A percentile compares a stretch with the other conserved stretches of the same genome.
Evolutionary conservation across 306 rosid species (phyloP).

Genomic region (Inga oerstediana): DNA sequence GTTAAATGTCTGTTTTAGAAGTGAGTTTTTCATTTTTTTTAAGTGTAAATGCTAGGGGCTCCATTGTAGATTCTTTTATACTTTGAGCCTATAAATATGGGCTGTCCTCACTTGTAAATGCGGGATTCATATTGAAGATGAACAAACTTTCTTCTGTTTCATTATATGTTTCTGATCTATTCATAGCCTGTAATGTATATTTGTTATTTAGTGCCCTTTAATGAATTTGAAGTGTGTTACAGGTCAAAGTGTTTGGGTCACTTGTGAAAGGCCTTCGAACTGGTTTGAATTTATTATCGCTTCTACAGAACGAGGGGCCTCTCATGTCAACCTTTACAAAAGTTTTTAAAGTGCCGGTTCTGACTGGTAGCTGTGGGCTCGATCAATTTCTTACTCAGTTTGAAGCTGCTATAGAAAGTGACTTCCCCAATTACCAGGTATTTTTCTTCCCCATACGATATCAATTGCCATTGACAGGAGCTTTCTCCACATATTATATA

Average conservation of each 20-base stretch:
- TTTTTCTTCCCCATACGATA: slow-evolving; percentile 12
- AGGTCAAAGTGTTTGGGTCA: slow-evolving; percentile 89
- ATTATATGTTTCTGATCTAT: neutral
- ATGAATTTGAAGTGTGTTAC: slow-evolving; percentile 39
- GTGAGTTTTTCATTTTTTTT: neutral
- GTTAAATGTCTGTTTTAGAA: neutral
- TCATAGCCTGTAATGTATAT: neutral
- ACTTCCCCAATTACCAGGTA: slow-evolving; percentile 86
- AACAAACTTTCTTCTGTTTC: neutral
- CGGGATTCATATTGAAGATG: neutral
- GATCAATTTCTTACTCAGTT: slow-evolving; percentile 81
- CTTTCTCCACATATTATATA: neutral
- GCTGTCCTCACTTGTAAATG: neutral
- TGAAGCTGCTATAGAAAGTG: slow-evolving; percentile 92
- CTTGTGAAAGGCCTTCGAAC: slow-evolving; percentile 87
- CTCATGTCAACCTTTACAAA: slow-evolving; percentile 51
- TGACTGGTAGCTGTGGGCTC: slow-evolving; percentile 69
- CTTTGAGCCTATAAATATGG: neutral
- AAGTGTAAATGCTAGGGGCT: neutral
- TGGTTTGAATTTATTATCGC: slow-evolving; percentile 68
- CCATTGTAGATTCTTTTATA: neutral
- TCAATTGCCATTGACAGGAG: neutral
- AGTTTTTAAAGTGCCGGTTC: slow-evolving; percentile 62
- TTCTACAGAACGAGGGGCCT: slow-evolving; percentile 64
- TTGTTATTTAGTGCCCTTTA: slow-evolving; percentile 5